phyloP scores from a whole-genome alignment of 2,329 filamentous ascomycete species.

The Emericellopsis atlantica region DNA sequence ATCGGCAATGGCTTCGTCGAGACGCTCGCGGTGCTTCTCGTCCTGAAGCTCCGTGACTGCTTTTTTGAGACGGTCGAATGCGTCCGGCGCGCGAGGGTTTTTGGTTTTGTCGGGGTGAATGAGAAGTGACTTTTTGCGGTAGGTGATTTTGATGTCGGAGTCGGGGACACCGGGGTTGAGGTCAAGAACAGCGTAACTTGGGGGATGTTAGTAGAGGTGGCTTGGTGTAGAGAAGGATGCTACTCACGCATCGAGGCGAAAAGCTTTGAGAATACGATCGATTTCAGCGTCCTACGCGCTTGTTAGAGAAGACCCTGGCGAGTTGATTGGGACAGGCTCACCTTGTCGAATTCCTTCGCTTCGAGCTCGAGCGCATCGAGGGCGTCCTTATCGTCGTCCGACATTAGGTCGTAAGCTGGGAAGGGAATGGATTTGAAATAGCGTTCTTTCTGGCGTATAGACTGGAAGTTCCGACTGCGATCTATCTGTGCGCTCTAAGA shows the following conservation, averaged over 20 bases:
- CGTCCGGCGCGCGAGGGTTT: slow-evolving; percentile 82
- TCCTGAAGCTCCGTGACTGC: slow-evolving; percentile 86
- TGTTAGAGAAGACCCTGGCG: background rate
- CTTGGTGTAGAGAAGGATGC: background rate
- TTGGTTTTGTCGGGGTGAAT: slow-evolving; percentile 98
- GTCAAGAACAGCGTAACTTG: slow-evolving; percentile 82
- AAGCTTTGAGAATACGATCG: slow-evolving; percentile 83
- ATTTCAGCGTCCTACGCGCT: slow-evolving; percentile 73
- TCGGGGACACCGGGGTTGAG: slow-evolving; percentile 92
- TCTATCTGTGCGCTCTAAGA: too few relatives aligned
- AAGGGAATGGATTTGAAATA: too few relatives aligned
- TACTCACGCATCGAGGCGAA: slow-evolving; percentile 53
- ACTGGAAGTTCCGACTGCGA: too few relatives aligned
- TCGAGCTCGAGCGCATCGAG: slow-evolving; percentile 74
- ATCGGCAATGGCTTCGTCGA: slow-evolving; percentile 93
- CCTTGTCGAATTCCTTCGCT: slow-evolving; percentile 85
- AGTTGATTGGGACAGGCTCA: slow-evolving; percentile 17
- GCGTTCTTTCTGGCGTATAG: too few relatives aligned
- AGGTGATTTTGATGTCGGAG: slow-evolving; percentile 86
- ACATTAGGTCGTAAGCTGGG: slow-evolving; percentile 13
- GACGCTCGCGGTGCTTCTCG: slow-evolving; percentile 74
- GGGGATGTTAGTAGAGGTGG: background rate
- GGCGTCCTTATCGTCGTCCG: slow-evolving; percentile 55
- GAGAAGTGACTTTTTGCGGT: slow-evolving; percentile 95
- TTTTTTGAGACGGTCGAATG: slow-evolving; percentile 93